Evolutionary conservation across 2,329 filamentous ascomycete species (phyloP), one percentile per base, ranked within the genome.

Genomic region (Tricladium varicosporioides): DNA sequence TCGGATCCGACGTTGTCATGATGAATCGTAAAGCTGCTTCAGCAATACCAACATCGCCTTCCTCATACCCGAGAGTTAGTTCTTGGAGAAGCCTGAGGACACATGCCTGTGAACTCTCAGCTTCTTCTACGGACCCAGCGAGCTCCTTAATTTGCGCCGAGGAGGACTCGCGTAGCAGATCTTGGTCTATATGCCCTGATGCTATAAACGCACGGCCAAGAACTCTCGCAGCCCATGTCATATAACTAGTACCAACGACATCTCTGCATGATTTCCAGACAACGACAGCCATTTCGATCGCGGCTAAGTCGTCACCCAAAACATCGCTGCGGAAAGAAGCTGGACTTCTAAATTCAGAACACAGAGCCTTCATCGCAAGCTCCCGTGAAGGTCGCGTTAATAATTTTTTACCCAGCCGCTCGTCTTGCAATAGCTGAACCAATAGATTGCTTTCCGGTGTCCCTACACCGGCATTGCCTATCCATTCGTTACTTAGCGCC

Each of bases 151-250:
- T 48, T 63, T 78, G 73, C 13, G 75, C 72, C 5, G 88, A 71
- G 14, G 75, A 75, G 1, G 84, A 85, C 68, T 89, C 86, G 22
- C 79, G 76, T 1, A 87, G 71, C 47, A 89, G 76, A 49, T 82
- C 82, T 36, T 76, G 70, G 14, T 85, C 82, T 5, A 91, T 80
- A 54, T 84, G 78, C 1, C 92, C 92, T 27, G 85, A 89, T 14
- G 89, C 82, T 42, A 88, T 86, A 72, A 92, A 97, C 0, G 91
- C 87, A 69, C 91, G 84, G 7, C 95, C 94, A 46, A 97, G 78
- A 1, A 92, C 88, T 60, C 87, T 83, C 2, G 90, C 92, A 46
- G 90, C 89, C 95, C 95, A 99, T 1, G 89, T 76, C 0, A 91
- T 76, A 69, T 94, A 97, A 14, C 84, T 81, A 22, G 82, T 75